Evolutionary conservation across 768 basidiomycete species (phyloP), one percentile per base, ranked within the genome.

Genomic region (Macrolepiota dolichaula): DNA sequence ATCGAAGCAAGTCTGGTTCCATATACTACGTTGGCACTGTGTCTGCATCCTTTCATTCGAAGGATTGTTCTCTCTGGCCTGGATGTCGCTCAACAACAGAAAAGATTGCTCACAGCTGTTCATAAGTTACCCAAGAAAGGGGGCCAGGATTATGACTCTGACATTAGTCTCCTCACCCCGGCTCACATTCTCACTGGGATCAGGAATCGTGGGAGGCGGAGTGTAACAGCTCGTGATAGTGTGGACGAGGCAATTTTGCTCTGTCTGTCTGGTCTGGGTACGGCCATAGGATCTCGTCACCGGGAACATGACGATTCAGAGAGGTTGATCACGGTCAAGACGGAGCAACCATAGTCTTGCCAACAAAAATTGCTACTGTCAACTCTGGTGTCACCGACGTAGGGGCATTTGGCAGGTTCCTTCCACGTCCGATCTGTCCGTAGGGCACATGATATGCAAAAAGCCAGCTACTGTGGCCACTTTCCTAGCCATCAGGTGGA

Each of bases 181-280:
- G 69, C 76, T 6, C 80, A 82, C 62, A 71, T 82, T 55, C 65
- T 80, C n/a, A 71, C 71, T 35, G 77, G 79, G 46, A 68, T 79
- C 51, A 65, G 76, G 42, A 47, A 27, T 24, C 50, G 38, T 15
- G 47, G 61, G 24, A 62, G 49, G 47, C 47, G 19, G n/a, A 27
- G 24, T 40, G 32, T n/a, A 13, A 13, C 36, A 36, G 24, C 25
- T n/a, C 17, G 25, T 15, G 46, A 61, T 42, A 57, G 54, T 38
- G 27, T 65, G 19, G 65, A 66, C 17, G 59, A 61, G 29, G 66
- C 71, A 24, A 61, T 78, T 17, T 66, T 72, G 54, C 65, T 67
- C 50, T 70, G 69, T 63, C 67, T 78, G 32, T 69, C 73, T 24
- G 66, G 67, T 55, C 62, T 75, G 24, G 73, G 76, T 24, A 66